Evolutionary conservation across 2,329 filamentous ascomycete species (phyloP).

Genomic region (Penicillium sp.): DNA sequence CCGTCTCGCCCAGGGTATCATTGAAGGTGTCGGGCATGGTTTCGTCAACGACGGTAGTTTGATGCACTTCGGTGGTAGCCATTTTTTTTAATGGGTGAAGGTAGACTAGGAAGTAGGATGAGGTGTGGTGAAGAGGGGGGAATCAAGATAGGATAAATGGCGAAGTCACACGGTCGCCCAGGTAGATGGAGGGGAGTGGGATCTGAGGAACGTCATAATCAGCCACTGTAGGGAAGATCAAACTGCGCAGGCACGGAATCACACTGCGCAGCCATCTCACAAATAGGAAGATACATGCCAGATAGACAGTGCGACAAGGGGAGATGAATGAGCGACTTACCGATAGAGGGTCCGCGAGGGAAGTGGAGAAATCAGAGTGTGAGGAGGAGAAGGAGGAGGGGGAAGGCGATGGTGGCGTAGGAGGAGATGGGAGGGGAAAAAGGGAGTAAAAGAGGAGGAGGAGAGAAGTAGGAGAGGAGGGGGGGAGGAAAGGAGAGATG

Average conservation of each 20-base stretch:
- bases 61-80: slow-evolving; percentile 62
- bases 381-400: slow-evolving; percentile 23
- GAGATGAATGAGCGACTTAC: slow-evolving; percentile 19
- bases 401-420: slow-evolving; percentile 25
- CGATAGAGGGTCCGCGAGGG: slow-evolving; percentile 24
- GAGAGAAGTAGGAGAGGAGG: slow-evolving; percentile 7
- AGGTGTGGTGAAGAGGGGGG: slow-evolving; percentile 17
- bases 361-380: slow-evolving; percentile 31
- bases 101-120: slow-evolving; percentile 29
- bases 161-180: slow-evolving; percentile 23
- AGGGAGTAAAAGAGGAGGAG: slow-evolving; percentile 27
- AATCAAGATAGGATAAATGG: slow-evolving; percentile 13
- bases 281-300: neutral
- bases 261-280: slow-evolving; percentile 1
- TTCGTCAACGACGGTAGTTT: slow-evolving; percentile 64
- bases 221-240: slow-evolving; percentile 19
- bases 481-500: neutral
- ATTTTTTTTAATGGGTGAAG: slow-evolving; percentile 47
- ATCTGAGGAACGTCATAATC: slow-evolving; percentile 10
- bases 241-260: slow-evolving; percentile 3
- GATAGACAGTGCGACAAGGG: neutral
- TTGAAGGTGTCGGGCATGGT: slow-evolving; percentile 66
- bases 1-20: slow-evolving; percentile 65
- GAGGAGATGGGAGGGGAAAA: slow-evolving; percentile 14
- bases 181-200: slow-evolving; percentile 13